Base-by-base conservation (phyloP, 805 yeast genomes). In the Metschnikowia anglica region DNA sequence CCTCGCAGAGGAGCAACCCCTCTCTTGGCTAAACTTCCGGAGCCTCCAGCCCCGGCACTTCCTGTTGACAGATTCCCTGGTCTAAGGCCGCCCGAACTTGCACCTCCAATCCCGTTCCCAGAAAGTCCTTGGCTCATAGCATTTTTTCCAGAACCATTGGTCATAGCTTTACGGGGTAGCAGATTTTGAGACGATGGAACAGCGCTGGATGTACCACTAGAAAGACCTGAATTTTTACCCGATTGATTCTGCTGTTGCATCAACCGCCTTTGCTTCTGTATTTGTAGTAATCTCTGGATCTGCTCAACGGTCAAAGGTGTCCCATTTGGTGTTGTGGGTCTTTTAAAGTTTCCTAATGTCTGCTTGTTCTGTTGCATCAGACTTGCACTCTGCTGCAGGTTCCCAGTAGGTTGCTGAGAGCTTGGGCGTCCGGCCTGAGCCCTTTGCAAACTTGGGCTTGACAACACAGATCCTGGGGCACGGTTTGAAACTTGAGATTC, bases 301-400 rank as follows among this genome's bases (percentile, higher is more conserved):
- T 81, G 87, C 45, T 80, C 85, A 8, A 74, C 73, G 0, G 83
- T 77, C 43, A 77, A 76, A 8, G 80, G 80, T 0, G 78, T 70
- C 3, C 81, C 82, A 54, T 76, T 76, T 8, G 83, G 76, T 1
- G 75, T 68, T 0, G 77, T 68, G 4, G 80, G 70, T 26, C 71
- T 49, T 39, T 62, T 63, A 37, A 42, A 52, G 36, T 43, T 46
- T 4, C 48, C 48, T n/a, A 52, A 41, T 24, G 47, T 39, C 40
- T 39, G 55, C 29, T 49, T 49, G 16, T 37, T 46, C 19, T 34
- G 48, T 17, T 41, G 46, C n/a, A 31, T 44, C 11, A 18, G 41
- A 13, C 32, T 20, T 13, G 39, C n/a, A 18, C 23, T 19, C 30
- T 15, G 34, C 15, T n/a, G 32, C 13, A 21, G 19, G 9, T 10